Base-by-base conservation (phyloP, 768 basidiomycete genomes). In the Mycena crocata region DNA sequence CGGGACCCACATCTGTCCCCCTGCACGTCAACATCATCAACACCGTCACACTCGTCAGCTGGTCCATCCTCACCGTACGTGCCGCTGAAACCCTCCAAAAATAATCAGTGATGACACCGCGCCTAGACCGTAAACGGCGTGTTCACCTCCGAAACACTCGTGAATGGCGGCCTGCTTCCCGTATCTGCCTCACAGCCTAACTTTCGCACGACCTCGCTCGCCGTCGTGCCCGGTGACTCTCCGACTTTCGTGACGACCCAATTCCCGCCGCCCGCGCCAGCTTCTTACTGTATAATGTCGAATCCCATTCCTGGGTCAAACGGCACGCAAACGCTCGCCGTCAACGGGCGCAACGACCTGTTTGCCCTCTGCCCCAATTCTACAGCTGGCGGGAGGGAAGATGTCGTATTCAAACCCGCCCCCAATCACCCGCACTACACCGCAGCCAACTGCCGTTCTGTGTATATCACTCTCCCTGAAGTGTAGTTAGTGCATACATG, bases 281-380 rank as follows among this genome's bases (percentile, higher is more conserved):
- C 35, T 8, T 37, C 61, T 0, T 70, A 70, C 52, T 70, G 69
- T 48, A 52, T 49, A 32, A 70, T 64, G 69, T 0, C 35, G 23
- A 67, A 70, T 49, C 65, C 69, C 48, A 21, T 44, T 17, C 46
- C 58, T 17, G 57, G 71, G 1, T 31, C 65, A 5, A 39, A 14
- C 19, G 72, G 71, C 3, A 45, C 73, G 21, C 56, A 57, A 15
- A n/a, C 67, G 1, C 58, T 74, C 28, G 71, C 67, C 5, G 66
- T 56, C 7, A 58, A 57, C 42, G 65, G 63, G 0, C 46, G 61
- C 15, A 55, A 62, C 45, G 71, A 73, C 35, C 58, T 58, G 5
- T 76, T 70, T 62, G 66, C 68, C 12, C 71, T 75, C 2, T 69
- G 68, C 44, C 54, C 68, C 7, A 75, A 75, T 44, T 54, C 66